Evolutionary conservation across 2,329 filamentous ascomycete genomes (phyloP).

Genomic region (Colletotrichum limetticola): DNA sequence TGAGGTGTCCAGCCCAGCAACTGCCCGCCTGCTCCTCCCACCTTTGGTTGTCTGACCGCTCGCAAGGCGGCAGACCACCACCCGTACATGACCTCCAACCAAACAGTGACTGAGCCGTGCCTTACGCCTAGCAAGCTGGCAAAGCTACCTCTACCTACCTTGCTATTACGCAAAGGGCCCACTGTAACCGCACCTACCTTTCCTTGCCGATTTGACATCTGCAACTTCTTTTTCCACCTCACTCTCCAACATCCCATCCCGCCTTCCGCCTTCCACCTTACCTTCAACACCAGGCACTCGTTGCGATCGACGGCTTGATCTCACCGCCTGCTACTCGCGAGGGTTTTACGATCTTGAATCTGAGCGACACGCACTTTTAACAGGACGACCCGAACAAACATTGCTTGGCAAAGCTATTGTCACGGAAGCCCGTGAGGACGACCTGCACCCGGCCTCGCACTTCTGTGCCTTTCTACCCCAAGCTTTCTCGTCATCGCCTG

Average conservation of each 20-base stretch:
- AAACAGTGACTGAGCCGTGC: not conserved
- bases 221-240: constrained; percentile 36
- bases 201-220: constrained; percentile 35
- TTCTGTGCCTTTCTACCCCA: constrained; percentile 36
- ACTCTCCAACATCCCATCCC: constrained; percentile 31
- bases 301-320: constrained; percentile 24
- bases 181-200: constrained; percentile 36
- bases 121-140: not conserved
- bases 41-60: constrained; percentile 4
- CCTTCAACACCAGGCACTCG: constrained; percentile 18
- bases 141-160: constrained; percentile 32
- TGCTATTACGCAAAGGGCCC: constrained; percentile 36
- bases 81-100: not conserved
- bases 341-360: not conserved
- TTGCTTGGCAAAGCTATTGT: constrained; percentile 45
- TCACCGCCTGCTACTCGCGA: constrained; percentile 10
- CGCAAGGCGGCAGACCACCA: constrained; percentile 5
- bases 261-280: constrained; percentile 11
- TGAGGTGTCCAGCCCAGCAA: not conserved
- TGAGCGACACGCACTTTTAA: constrained; percentile 11
- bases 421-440: constrained; percentile 42
- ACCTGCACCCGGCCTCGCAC: constrained; percentile 54
- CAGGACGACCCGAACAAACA: not conserved
- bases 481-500: constrained; percentile 23
- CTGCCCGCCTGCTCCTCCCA: constrained; percentile 2